Base-by-base conservation (phyloP, 148 eudicot genomes). In the Vaccinium darrowii region DNA sequence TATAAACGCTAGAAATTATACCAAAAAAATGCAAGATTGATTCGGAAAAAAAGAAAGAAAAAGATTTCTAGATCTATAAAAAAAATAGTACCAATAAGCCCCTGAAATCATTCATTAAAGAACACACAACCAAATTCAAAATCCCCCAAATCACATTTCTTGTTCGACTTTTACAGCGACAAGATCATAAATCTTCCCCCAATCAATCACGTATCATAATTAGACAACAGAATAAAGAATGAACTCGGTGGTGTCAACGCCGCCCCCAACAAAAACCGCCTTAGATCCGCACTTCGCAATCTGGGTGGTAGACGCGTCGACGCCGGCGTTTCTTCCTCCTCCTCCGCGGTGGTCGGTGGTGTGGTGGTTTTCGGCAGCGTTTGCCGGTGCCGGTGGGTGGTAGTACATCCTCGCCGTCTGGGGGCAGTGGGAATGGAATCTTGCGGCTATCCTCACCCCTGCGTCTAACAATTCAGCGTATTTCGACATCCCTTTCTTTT, bases 361-460 rank as follows among this genome's bases (percentile, higher is more conserved):
- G 27, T 27, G 43, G 43, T 16, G 13, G 78, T 16, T 39, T 8
- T 74, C 51, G 52, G 10, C 23, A 23, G 0, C 33, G 49, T 36
- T 73, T 3, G 78, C 78, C 78, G 78, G 78, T 39, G 78, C 39
- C 39, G 39, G 39, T 36, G 39, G 78, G 51, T 74, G 78, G 78
- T 74, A 74, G 78, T 74, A 74, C 78, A 74, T 36, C 49, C 78
- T 7, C 1, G 78, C 78, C n/a, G 78, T 74, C n/a, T 74, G 78
- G 4, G 78, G 78, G 52, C 78, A 74, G 78, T 74, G 78, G 51
- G 78, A 74, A 74, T 74, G 78, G 18, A 74, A 74, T 39, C 78
- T 74, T 2, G 78, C 51, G 12, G 23, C 51, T 2, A 39, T 39
- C 51, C 78, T 39, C 51, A 74, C 78, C 78, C 78, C 78, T 7